Base-by-base conservation (phyloP, 2,329 filamentous ascomycete species). In the Nemania diffusa region DNA sequence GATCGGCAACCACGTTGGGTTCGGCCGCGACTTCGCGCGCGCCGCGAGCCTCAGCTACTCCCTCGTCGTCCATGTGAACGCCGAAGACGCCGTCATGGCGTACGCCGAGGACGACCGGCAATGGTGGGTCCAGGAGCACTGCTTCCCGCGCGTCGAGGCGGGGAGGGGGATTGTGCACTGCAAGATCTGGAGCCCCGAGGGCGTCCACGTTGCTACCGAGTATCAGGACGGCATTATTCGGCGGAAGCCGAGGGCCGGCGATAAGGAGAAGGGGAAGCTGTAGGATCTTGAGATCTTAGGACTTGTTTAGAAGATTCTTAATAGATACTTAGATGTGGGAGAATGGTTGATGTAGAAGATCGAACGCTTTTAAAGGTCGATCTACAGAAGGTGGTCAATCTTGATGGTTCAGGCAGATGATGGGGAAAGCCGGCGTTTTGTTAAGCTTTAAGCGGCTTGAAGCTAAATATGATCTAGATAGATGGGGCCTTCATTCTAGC, bases 41-140 rank as follows among this genome's bases (percentile, higher is more conserved):
- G 82, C 80, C 1, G 84, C 83, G 2, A 85, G 79, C 40, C 70
- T 88, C 61, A 85, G 81, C 70, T 86, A 85, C 67, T 82, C 81
- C 0, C 85, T 87, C 64, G 84, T 85, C 20, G 77, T 88, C 5
- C 85, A 88, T 65, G 82, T 83, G 34, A 84, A 86, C 48, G 79
- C 79, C 0, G 79, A 81, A 4, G 81, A 84, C 50, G 80, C 84
- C 0, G 79, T 85, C 6, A 86, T 88, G 82, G 42, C 69, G 26
- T 74, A 76, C 22, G 67, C 69, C 11, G 79, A 78, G 3, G 76
- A 34, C 13, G 62, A 56, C 4, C 61, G 79, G 2, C 78, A 78
- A 13, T 88, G 85, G 85, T 88, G 85, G 85, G 73, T 87, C 17
- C 84, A 86, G 73, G 85, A 88, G 73, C 78, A 79, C 0, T 80